A percentile compares a stretch with the other conserved stretches of the same genome.
phyloP scores from a whole-genome alignment of 805 yeast species.

The Wickerhamomyces hampshirensis region DNA sequence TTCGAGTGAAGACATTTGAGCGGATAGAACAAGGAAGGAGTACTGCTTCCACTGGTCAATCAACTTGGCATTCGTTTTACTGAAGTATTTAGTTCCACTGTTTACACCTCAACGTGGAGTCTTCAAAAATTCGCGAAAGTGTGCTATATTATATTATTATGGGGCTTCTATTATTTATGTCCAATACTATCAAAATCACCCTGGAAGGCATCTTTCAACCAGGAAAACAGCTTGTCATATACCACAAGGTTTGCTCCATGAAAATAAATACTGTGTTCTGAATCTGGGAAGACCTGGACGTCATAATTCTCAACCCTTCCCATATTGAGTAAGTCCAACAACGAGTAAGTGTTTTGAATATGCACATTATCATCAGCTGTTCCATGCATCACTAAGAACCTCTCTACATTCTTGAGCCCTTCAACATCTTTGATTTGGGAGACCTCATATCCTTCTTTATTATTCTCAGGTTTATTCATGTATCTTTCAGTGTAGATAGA shows the following conservation, averaged over 20 bases:
- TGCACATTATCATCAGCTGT: slow-evolving; percentile 98
- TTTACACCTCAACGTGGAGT: too few relatives aligned
- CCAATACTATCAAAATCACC: slow-evolving; percentile 37
- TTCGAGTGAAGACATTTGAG: neutral
- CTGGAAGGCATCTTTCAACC: slow-evolving; percentile 61
- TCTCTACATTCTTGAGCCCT: slow-evolving; percentile 46
- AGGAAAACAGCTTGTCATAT: slow-evolving; percentile 58
- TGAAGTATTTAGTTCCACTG: too few relatives aligned
- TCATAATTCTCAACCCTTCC: slow-evolving; percentile 77
- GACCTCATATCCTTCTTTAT: slow-evolving; percentile 55
- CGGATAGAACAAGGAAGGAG: slow-evolving; percentile 1
- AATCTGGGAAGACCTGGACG: slow-evolving; percentile 75
- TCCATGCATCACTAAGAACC: slow-evolving; percentile 93
- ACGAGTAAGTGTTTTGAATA: slow-evolving; percentile 77
- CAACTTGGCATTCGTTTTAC: too few relatives aligned
- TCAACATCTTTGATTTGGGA: slow-evolving; percentile 55
- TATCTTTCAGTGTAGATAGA: slow-evolving; percentile 94
- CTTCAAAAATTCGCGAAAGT: too few relatives aligned
- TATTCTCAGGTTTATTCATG: slow-evolving; percentile 76
- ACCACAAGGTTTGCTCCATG: slow-evolving; percentile 70
- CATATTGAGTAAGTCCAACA: slow-evolving; percentile 70
- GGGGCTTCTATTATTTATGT: slow-evolving; percentile 2
- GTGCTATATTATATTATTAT: too few relatives aligned
- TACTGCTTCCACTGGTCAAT: slow-evolving; percentile 2
- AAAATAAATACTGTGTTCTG: slow-evolving; percentile 66